Conservation (phyloP, 768 basidiomycete genomes). For the Xerocomellus amylosporus region DNA sequence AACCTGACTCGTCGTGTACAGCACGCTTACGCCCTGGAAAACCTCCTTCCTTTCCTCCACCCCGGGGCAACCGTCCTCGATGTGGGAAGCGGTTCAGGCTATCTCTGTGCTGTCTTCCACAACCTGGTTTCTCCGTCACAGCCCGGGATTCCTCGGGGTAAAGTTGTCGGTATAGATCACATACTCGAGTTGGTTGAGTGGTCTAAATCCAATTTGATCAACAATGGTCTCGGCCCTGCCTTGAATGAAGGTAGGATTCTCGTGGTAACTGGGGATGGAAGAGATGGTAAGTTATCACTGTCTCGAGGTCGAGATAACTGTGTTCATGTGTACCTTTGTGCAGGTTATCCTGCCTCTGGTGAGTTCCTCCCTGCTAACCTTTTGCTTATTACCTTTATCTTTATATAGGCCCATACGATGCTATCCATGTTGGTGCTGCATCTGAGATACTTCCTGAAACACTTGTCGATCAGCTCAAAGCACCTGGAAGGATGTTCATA, state of each 20-base stretch:
- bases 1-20: slow-evolving; percentile 23
- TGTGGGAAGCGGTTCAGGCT: slow-evolving; percentile 87
- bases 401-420: slow-evolving; percentile 66
- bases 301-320: not conserved
- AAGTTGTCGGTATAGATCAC: slow-evolving; percentile 90
- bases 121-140: slow-evolving; percentile 52
- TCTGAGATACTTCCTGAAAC: slow-evolving; percentile 67
- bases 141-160: slow-evolving; percentile 36
- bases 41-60: slow-evolving; percentile 67
- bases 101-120: slow-evolving; percentile 78
- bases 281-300: slow-evolving; percentile 49
- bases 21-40: slow-evolving; percentile 85
- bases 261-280: slow-evolving; percentile 75
- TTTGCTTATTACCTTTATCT: not conserved
- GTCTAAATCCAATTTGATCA: slow-evolving; percentile 64
- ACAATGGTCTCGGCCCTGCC: slow-evolving; percentile 58
- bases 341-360: slow-evolving; percentile 40
- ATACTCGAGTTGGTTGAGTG: slow-evolving; percentile 72
- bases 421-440: slow-evolving; percentile 94
- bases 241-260: slow-evolving; percentile 55
- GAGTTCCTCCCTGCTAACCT: slow-evolving; percentile 1
- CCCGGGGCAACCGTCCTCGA: slow-evolving; percentile 80
- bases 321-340: not conserved
- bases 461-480: slow-evolving; percentile 75
- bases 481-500: slow-evolving; percentile 85